Percentiles rank a stretch among this genome's conserved stretches.
phyloP scores from a whole-genome alignment of 305 asterid genomes.

The Fraxinus velutina region DNA sequence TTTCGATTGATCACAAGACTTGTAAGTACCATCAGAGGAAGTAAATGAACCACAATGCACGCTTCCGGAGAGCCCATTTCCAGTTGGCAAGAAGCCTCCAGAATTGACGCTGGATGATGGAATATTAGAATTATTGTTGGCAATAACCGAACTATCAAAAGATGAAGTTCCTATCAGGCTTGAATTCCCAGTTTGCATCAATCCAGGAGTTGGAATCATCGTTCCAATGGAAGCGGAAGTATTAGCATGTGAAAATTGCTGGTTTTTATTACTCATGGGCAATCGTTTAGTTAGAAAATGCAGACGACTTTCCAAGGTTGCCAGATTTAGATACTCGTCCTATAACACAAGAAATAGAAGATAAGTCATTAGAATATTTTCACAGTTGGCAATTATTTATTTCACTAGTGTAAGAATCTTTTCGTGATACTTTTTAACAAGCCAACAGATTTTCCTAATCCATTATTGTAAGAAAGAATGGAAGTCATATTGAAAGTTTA shows the following conservation, averaged over 20 bases:
- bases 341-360: conserved; percentile 30
- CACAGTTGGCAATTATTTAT: conserved; percentile 8
- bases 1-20: conserved; percentile 1
- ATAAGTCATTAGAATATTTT: background rate
- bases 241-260: conserved; percentile 60
- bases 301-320: conserved; percentile 75
- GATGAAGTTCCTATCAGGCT: conserved; percentile 49
- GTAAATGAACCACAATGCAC: conserved; percentile 36
- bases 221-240: conserved; percentile 64
- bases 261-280: conserved; percentile 57
- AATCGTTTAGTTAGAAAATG: conserved; percentile 49
- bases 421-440: conserved; percentile 1
- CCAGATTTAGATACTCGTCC: conserved; percentile 81
- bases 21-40: conserved; percentile 38
- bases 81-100: conserved; percentile 51
- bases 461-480: conserved; percentile 5
- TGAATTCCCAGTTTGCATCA: conserved; percentile 66
- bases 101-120: conserved; percentile 57
- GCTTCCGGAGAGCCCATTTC: conserved; percentile 37
- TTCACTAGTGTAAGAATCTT: conserved; percentile 12
- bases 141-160: conserved; percentile 51
- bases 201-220: conserved; percentile 98
- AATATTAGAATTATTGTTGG: conserved; percentile 44
- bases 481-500: background rate
- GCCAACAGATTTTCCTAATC: conserved; percentile 2